Base-by-base conservation (phyloP, 441 rosid species). In the Flueggea neowawraea region DNA sequence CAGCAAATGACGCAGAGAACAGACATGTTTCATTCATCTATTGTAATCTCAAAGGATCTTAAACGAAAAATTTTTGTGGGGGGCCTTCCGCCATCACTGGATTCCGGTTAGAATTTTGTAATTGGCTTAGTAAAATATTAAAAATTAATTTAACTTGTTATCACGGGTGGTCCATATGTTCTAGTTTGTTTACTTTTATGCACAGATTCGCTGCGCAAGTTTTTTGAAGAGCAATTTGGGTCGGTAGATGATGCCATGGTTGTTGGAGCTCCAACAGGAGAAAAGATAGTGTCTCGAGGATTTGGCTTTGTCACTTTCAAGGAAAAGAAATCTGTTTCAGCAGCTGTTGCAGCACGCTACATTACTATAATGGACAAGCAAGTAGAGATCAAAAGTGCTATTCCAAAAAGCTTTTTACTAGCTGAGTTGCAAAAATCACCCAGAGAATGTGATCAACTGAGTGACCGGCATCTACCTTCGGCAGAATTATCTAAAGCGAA, bases 241-340 rank as follows among this genome's bases (percentile, higher is more conserved):
- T 31, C 75, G 6, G 89, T 86, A 53, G 88, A 80, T 61, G 74
- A 77, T 69, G 87, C 88, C 41, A 56, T 10, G 39, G 73, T 84
- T 61, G 16, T 73, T 28, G 75, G 55, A 70, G n/a, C 47, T 63
- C 75, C 61, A 70, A 16, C 57, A 50, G 82, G 73, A 55, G 73
- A 77, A 55, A 67, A 58, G 65, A 31, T 63, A 32, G 67, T 63
- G 52, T 78, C 88, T 16, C 78, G 86, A 39, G 85, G 93, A 67
- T 84, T 82, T 77, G 93, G 93, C 52, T 82, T 79, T 50, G 78
- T 87, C 51, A 84, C 73, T 74, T 87, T 87, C 61, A 78, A 77
- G 61, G 68, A 78, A 22, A 80, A 79, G 60, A 68, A 67, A 69
- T 82, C 87, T 63, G 84, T 72, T 62, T 65, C 67, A 49, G 73